Base-by-base conservation (phyloP, 2,329 filamentous ascomycete genomes). In the Colletotrichum sp. region DNA sequence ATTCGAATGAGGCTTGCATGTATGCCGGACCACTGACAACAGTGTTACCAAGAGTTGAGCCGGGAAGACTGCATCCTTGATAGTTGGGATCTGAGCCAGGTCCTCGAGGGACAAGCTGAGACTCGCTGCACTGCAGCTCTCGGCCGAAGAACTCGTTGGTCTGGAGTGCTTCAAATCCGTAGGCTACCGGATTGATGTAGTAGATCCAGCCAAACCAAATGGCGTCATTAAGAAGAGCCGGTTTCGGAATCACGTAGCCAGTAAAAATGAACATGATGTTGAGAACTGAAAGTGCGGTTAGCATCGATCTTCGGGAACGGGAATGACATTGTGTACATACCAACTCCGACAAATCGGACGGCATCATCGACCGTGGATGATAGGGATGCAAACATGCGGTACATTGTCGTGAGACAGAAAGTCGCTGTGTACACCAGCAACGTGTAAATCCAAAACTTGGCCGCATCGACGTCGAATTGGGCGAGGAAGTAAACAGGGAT, bases 201-300 rank as follows among this genome's bases (percentile, higher is more conserved):
- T 89, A 90, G 36, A 94, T 89, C 92, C 93, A 94, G 6, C 90
- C 88, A 48, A 94, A 90, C 93, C 93, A 95, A 85, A 93, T 94
- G 80, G 95, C 87, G 75, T 89, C 84, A 52, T 87, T 84, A 77
- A 90, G 82, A 78, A 92, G 90, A 21, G 91, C 86, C 0, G 87
- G 86, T 21, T 90, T 89, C 0, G 90, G 90, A 36, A 94, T 91
- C 3, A 91, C 86, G 79, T 94, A 94, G 0, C 93, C 93, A 0
- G 93, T 93, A 79, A 92, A 95, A 28, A 95, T 91, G 60, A 94
- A 87, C 12, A 94, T 88, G 70, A 92, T 84, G 75, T 93, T 88
- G 43, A 94, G 89, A 1, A 90, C 84, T 18, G 57, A 91, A 36
- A 57, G 7, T 18, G 48, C 21, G 16, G 26, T 70, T 14, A 63